Evolutionary conservation across 2,329 filamentous ascomycete genomes (phyloP), one percentile per base, ranked within the genome.

Genomic region (Colletotrichum tropicicola): DNA sequence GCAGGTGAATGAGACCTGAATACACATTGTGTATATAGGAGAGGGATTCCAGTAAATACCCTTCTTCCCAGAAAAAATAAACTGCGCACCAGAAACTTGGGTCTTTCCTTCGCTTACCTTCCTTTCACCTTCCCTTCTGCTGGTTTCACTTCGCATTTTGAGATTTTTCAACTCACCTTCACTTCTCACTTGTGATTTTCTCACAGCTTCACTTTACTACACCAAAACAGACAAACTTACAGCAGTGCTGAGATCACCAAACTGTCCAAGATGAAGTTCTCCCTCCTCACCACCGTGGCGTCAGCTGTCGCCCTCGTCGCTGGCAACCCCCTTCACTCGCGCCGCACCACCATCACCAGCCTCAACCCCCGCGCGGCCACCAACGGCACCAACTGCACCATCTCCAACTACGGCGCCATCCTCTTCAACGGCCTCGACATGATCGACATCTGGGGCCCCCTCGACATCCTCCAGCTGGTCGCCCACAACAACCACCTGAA

Each of bases 401-500:
- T 57, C 3, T 37, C 58, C 15, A 69, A 68, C 55, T 70, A 60
- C 15, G 70, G 70, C 41, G 30, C 66, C 28, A 41, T 71, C 23
- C 30, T 68, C 47, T 69, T 71, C 49, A 61, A 55, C 15, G 65
- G 63, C 17, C 59, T 68, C 13, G 68, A 70, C 39, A 51, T 70
- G 55, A 57, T 71, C 19, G 70, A 71, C 59, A 59, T 71, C 45
- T 70, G 59, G 37, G 70, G 69, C 12, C 68, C 69, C 37, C 53
- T 71, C 43, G 69, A 68, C 51, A 27, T 68, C 48, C 67, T 71
- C 48, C 68, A 69, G 55, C 54, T 70, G 37, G 59, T 65, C 30
- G 54, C 69, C 37, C 41, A 47, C 28, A 60, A 47, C 30, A 52
- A 51, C 15, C 59, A 63, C 30, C 68, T 84, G 39, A 76, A 79